Percentiles rank a stretch among this genome's conserved stretches.
Evolutionary conservation across 208 protist genomes (phyloP).

Genomic region (Trypanosoma mega): DNA sequence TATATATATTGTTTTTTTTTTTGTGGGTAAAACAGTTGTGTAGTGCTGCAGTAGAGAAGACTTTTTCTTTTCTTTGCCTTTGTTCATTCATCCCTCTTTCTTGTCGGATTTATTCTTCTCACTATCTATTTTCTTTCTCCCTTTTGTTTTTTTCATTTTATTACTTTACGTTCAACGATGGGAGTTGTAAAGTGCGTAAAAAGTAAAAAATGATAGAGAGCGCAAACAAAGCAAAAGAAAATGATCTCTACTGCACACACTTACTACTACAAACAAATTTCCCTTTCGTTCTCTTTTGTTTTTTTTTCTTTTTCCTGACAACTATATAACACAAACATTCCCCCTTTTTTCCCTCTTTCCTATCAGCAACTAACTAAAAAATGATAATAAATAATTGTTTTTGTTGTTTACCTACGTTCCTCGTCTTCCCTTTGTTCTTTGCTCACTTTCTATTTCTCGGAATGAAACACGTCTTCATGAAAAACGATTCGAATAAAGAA

Average conservation of each 20-base stretch:
- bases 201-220: conserved; percentile 6
- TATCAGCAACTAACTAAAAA: no score
- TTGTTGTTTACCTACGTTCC: no score
- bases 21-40: background rate
- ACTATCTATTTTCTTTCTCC: background rate
- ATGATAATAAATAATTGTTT: no score
- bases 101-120: background rate
- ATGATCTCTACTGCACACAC: background rate
- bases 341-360: no score
- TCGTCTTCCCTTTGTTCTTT: no score
- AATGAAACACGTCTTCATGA: no score
- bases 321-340: no score
- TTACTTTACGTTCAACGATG: background rate
- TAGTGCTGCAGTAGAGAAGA: background rate
- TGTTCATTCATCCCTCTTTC: background rate
- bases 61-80: background rate
- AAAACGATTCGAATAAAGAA: no score
- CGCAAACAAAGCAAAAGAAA: background rate
- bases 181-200: background rate
- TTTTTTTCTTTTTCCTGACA: no score
- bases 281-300: background rate
- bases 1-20: no score
- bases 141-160: background rate
- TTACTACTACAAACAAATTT: background rate
- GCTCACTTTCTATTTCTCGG: no score